A percentile compares a stretch with the other conserved stretches of the same genome.
Evolutionary conservation across 495 filamentous ascomycete genomes (phyloP).

Genomic region (Xylaria nigripes): DNA sequence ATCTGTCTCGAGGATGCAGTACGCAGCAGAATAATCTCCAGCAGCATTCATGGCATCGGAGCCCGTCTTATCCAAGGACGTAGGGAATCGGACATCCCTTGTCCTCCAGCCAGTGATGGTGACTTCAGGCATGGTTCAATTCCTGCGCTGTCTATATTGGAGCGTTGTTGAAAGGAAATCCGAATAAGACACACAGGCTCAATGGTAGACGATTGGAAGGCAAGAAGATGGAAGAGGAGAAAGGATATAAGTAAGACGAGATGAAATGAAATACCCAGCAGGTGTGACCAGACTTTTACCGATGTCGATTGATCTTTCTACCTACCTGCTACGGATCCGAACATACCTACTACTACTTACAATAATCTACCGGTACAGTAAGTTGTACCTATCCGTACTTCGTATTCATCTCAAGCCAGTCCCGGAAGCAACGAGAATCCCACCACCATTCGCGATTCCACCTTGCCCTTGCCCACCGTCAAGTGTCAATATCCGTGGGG

Average conservation of each 20-base stretch:
- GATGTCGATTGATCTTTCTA: neutral
- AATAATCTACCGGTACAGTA: too few relatives aligned
- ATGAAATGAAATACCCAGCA: neutral
- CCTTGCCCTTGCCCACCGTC: neutral
- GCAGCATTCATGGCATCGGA: slow-evolving; percentile 97
- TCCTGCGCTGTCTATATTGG: neutral
- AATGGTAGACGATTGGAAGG: neutral
- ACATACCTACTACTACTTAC: too few relatives aligned
- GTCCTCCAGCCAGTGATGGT: slow-evolving; percentile 75
- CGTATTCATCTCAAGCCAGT: neutral
- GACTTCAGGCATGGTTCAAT: slow-evolving; percentile 45
- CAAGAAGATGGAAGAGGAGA: neutral
- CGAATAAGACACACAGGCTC: neutral
- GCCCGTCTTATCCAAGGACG: slow-evolving; percentile 88
- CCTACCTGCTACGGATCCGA: too few relatives aligned
- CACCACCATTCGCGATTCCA: neutral
- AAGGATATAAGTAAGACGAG: neutral
- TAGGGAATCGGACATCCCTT: slow-evolving; percentile 87
- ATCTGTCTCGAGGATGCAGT: slow-evolving; percentile 85
- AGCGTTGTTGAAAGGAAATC: neutral
- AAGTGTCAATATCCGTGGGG: slow-evolving; percentile 8
- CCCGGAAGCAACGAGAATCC: slow-evolving; percentile 2
- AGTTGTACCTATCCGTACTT: too few relatives aligned
- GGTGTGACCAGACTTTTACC: neutral
- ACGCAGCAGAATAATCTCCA: slow-evolving; percentile 86